Percentiles rank a stretch among this genome's conserved stretches.
Evolutionary conservation across 2,329 filamentous ascomycete species (phyloP).

Genomic region (Gnomoniopsis sp.): DNA sequence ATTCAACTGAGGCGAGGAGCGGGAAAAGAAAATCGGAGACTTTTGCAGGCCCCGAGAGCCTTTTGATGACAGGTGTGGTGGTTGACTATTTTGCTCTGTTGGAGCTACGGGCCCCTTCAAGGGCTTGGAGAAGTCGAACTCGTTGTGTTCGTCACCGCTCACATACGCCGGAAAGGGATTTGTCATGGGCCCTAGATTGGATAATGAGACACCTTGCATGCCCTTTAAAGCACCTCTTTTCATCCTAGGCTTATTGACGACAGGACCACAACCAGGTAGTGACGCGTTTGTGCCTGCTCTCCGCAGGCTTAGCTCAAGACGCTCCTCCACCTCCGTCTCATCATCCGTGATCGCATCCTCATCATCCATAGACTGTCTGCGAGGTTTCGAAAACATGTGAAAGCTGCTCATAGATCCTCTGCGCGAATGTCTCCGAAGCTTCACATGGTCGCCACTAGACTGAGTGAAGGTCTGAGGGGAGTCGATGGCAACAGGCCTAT

Average conservation of each 20-base stretch:
- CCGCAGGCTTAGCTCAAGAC: constrained; percentile 23
- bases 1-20: constrained; percentile 5
- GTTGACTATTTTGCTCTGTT: not conserved
- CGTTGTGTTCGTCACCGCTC: constrained; percentile 1
- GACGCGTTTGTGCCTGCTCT: constrained; percentile 1
- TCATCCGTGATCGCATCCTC: constrained; percentile 36
- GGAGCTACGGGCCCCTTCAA: not conserved
- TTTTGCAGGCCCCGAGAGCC: not conserved
- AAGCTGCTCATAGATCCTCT: constrained; percentile 50
- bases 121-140: constrained; percentile 23
- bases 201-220: constrained; percentile 19
- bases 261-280: not conserved
- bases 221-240: constrained; percentile 22
- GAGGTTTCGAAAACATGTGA: constrained; percentile 34
- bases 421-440: constrained; percentile 29
- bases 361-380: constrained; percentile 31
- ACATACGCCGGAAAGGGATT: constrained; percentile 9
- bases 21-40: constrained; percentile 6
- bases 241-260: constrained; percentile 21
- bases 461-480: constrained; percentile 8
- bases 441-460: not conserved
- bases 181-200: constrained; percentile 12
- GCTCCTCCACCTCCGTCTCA: constrained; percentile 25
- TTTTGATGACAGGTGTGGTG: not conserved
- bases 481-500: constrained; percentile 19